Evolutionary conservation across 352 stramenopile genomes (phyloP).

Genomic region (Blastocystis sp.): DNA sequence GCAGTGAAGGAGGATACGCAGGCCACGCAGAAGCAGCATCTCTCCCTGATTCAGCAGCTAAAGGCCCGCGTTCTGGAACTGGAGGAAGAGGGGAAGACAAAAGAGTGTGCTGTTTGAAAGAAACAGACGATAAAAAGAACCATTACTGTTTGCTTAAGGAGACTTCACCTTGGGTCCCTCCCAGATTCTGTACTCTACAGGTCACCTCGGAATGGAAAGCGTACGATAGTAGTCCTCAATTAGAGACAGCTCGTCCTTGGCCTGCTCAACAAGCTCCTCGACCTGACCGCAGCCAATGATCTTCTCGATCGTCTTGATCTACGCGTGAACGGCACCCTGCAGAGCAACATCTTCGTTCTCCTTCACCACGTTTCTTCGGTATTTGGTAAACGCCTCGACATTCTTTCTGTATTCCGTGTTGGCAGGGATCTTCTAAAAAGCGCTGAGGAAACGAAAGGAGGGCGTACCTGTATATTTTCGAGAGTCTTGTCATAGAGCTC

Average conservation of each 20-base stretch:
- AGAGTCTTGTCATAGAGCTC: constrained; percentile 69
- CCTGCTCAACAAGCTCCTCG: constrained; percentile 64
- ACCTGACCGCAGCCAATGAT: constrained; percentile 68
- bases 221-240: constrained; percentile 68
- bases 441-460: background rate
- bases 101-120: background rate
- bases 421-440: constrained; percentile 55
- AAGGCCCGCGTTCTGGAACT: background rate
- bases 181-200: constrained; percentile 44
- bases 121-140: constrained; percentile 35
- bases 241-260: constrained; percentile 66
- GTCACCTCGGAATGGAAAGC: background rate
- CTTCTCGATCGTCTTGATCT: constrained; percentile 68
- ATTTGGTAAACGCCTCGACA: constrained; percentile 68
- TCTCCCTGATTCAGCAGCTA: constrained; percentile 28
- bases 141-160: constrained; percentile 56
- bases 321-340: background rate
- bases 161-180: constrained; percentile 54
- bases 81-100: background rate
- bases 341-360: constrained; percentile 43
- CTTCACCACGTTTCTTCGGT: constrained; percentile 55
- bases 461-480: constrained; percentile 52
- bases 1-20: constrained; percentile 35
- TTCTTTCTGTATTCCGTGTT: constrained; percentile 69
- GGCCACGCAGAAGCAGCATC: constrained; percentile 16